Percentiles rank a stretch among this genome's conserved stretches.
Conservation (phyloP, 345 rosid species). For the Salix caprea region DNA sequence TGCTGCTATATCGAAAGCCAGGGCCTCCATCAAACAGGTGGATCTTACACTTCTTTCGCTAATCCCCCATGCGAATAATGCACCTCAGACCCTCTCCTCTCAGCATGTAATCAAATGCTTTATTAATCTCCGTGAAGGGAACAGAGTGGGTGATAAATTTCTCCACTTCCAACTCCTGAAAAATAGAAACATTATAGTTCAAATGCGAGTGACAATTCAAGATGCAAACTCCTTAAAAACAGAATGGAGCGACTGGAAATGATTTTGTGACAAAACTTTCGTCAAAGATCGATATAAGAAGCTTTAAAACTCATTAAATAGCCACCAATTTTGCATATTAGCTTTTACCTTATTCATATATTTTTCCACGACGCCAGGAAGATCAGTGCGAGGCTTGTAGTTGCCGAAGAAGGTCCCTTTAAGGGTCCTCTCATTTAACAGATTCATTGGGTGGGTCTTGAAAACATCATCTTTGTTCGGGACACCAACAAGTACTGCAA, state of each 20-base stretch:
- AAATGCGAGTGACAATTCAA: not conserved
- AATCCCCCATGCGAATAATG: slow-evolving; percentile 41
- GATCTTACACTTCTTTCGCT: not conserved
- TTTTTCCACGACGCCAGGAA: slow-evolving; percentile 44
- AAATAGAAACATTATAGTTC: not conserved
- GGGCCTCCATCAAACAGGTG: not conserved
- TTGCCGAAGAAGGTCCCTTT: slow-evolving; percentile 59
- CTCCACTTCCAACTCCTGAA: slow-evolving; percentile 48
- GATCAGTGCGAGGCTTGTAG: slow-evolving; percentile 49
- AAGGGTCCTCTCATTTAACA: slow-evolving; percentile 44
- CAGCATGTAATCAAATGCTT: slow-evolving; percentile 45
- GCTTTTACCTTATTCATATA: slow-evolving; percentile 45
- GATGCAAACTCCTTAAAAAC: no score
- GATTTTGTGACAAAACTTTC: no score
- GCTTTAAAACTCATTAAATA: no score
- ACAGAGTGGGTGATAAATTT: slow-evolving; percentile 46
- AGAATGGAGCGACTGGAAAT: no score
- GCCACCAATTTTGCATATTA: no score
- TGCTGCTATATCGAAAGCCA: no score
- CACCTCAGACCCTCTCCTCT: slow-evolving; percentile 45
- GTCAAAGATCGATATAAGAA: no score
- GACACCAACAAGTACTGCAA: slow-evolving; percentile 48
- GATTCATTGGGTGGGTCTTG: slow-evolving; percentile 47
- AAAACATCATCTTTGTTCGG: slow-evolving; percentile 47
- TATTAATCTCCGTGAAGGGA: slow-evolving; percentile 41